Conservation (phyloP, 345 rosid species). For the Abelmoschus esculentus region DNA sequence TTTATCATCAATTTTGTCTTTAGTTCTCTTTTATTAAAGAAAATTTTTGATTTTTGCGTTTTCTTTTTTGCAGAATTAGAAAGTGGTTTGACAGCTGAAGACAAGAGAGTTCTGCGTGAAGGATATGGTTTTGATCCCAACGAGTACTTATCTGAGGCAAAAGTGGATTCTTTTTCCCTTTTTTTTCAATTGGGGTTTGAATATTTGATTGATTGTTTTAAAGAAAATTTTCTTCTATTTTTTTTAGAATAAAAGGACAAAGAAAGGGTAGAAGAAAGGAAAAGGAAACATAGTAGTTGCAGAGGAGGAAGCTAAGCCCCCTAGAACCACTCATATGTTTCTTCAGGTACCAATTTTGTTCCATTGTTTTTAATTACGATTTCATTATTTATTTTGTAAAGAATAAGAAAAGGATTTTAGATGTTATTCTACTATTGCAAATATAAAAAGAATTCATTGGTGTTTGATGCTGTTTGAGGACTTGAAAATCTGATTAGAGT, state of each 20-base stretch:
- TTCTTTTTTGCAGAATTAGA: conserved; percentile 27
- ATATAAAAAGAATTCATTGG: neutral
- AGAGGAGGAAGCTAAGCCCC: conserved; percentile 38
- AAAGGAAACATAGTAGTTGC: conserved; percentile 29
- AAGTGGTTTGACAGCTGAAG: conserved; percentile 41
- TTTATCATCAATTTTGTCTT: conserved; percentile 5
- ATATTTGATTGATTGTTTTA: neutral
- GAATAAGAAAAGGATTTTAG: neutral
- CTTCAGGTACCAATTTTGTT: conserved; percentile 49
- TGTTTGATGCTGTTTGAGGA: conserved; percentile 5
- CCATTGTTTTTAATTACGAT: neutral
- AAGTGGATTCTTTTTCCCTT: conserved; percentile 19
- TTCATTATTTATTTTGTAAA: neutral
- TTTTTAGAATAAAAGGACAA: conserved; percentile 43
- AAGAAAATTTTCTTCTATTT: neutral
- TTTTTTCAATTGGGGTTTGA: neutral
- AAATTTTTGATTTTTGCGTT: neutral
- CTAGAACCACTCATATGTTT: conserved; percentile 63
- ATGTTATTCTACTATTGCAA: neutral
- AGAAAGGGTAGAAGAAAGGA: conserved; percentile 34
- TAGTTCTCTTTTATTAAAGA: neutral
- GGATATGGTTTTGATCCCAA: conserved; percentile 62
- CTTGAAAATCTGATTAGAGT: neutral
- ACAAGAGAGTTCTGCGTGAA: conserved; percentile 48
- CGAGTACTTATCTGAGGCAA: conserved; percentile 40